phyloP scores from a whole-genome alignment of 345 rosid genomes.

The Atalantia buxifolia region DNA sequence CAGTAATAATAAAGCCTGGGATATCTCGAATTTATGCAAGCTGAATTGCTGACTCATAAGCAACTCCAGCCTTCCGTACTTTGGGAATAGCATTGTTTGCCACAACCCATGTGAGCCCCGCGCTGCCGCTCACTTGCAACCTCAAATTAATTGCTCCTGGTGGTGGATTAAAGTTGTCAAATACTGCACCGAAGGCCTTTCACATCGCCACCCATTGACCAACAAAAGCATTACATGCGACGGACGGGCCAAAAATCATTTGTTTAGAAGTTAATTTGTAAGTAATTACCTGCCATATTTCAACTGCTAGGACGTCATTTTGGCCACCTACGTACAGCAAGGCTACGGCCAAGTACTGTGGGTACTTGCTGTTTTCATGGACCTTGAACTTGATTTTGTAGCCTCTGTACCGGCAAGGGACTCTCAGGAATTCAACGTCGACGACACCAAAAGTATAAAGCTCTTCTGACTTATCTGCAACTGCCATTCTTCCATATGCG shows the following conservation, averaged over 20 bases:
- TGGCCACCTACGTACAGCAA: slow-evolving; percentile 50
- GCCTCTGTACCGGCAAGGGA: slow-evolving; percentile 53
- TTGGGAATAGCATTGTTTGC: slow-evolving; percentile 49
- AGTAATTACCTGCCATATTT: slow-evolving; percentile 55
- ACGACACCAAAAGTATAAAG: slow-evolving; percentile 75
- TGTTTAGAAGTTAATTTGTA: too few relatives aligned
- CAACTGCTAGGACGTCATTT: slow-evolving; percentile 54
- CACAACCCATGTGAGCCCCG: slow-evolving; percentile 48
- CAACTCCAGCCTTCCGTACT: slow-evolving; percentile 63
- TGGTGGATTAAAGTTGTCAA: slow-evolving; percentile 59
- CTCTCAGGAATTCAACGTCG: slow-evolving; percentile 60
- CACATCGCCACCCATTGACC: slow-evolving; percentile 64
- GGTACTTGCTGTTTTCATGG: slow-evolving; percentile 63
- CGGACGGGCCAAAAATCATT: too few relatives aligned
- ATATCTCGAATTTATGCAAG: slow-evolving; percentile 30
- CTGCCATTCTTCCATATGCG: slow-evolving; percentile 57
- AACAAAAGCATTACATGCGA: too few relatives aligned
- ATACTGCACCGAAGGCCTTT: slow-evolving; percentile 71
- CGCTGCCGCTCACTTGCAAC: slow-evolving; percentile 48
- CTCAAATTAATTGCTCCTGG: slow-evolving; percentile 43
- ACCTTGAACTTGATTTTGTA: slow-evolving; percentile 54
- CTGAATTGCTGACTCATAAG: slow-evolving; percentile 51
- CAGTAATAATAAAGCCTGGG: background rate
- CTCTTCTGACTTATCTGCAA: slow-evolving; percentile 27
- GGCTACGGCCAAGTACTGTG: slow-evolving; percentile 61